Conservation (phyloP, 2,329 filamentous ascomycete species). For the Colletotrichum tofieldiae region DNA sequence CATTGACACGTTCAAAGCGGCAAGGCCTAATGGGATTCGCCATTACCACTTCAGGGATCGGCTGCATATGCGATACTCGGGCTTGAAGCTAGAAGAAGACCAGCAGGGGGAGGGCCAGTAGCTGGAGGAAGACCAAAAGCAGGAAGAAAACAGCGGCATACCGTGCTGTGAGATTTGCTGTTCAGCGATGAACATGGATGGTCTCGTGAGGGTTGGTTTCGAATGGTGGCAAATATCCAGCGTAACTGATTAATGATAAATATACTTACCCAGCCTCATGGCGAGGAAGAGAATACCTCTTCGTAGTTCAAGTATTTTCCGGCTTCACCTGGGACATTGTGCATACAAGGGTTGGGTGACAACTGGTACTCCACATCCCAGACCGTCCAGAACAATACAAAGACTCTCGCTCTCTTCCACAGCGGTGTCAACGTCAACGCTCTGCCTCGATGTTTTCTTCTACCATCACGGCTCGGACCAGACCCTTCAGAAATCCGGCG, state of each 20-base stretch:
- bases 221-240: not conserved
- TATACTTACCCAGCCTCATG: not conserved
- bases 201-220: not conserved
- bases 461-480: too few species aligned
- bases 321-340: not conserved
- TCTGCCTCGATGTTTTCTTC: too few species aligned
- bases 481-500: too few species aligned
- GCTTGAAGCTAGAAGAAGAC: slow-evolving; percentile 28
- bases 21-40: slow-evolving; percentile 86
- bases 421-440: too few species aligned
- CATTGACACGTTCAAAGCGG: slow-evolving; percentile 81
- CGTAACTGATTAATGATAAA: slow-evolving; percentile 24
- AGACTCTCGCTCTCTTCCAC: too few species aligned
- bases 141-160: not conserved
- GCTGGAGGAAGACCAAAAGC: not conserved
- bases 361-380: not conserved
- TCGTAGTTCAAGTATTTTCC: not conserved
- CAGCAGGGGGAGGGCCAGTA: not conserved
- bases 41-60: slow-evolving; percentile 92
- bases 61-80: slow-evolving; percentile 83
- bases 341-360: not conserved
- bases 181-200: not conserved
- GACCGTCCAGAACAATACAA: too few species aligned
- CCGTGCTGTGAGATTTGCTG: not conserved
- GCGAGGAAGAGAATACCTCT: not conserved